Percentiles rank a stretch among this genome's conserved stretches.
These are phyloP conservation scores for Neonectria coccinea DNA, from an alignment of 2,329 filamentous ascomycete species.

Conservation along the genomic window DNA sequence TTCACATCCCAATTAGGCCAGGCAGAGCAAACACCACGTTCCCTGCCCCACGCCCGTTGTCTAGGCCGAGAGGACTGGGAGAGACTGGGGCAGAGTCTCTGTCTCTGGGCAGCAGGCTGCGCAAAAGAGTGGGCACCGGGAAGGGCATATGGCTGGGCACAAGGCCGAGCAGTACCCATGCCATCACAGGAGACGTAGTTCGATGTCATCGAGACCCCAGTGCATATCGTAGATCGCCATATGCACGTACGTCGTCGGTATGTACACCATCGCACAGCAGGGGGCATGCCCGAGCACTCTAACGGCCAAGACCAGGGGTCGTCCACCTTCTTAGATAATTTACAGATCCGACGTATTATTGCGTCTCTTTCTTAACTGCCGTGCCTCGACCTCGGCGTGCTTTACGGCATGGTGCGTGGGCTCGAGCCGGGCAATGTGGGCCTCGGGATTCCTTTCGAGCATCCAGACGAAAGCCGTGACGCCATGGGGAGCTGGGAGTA, in stretches of 20 bases:
- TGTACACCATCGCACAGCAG: not conserved
- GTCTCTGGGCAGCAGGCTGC: not conserved
- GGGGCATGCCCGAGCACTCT: not conserved
- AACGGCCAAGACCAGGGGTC: not conserved
- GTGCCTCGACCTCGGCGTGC: not conserved
- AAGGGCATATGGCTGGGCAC: no score
- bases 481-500: not conserved
- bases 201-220: not conserved
- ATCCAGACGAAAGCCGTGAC: not conserved
- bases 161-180: not conserved
- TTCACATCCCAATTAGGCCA: not conserved
- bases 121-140: not conserved
- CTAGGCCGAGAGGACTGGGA: not conserved
- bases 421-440: not conserved
- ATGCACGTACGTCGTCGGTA: not conserved
- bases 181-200: not conserved
- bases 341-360: not conserved
- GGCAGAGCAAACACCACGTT: not conserved
- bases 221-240: not conserved
- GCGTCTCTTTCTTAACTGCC: not conserved
- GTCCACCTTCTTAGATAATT: not conserved
- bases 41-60: not conserved
- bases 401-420: not conserved
- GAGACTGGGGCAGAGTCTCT: no score
- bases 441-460: not conserved